Percentiles rank a stretch among this genome's conserved stretches.
These are phyloP conservation scores for Yamagishiella unicocca DNA, from an alignment of 139 green algal genomes.

Conservation along the genomic window DNA sequence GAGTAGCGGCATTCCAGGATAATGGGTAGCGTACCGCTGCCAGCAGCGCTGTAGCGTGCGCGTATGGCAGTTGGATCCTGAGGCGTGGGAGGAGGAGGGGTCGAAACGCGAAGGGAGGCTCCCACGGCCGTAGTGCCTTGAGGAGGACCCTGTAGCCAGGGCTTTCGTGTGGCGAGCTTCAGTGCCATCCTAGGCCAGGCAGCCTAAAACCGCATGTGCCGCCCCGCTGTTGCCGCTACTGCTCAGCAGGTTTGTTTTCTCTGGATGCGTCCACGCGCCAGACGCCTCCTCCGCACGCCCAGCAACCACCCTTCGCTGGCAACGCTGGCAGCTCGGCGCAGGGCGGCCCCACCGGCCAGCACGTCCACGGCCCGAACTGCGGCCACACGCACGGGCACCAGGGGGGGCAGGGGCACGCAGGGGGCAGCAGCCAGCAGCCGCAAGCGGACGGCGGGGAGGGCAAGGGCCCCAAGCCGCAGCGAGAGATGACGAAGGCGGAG, in stretches of 20 bases:
- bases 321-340: not conserved
- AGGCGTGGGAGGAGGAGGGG: too few species aligned
- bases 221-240: not conserved
- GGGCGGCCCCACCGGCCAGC: not conserved
- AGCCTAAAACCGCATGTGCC: too few species aligned
- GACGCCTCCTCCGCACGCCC: not conserved
- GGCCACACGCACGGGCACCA: not conserved
- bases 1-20: too few species aligned
- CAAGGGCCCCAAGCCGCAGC: conserved; percentile 47
- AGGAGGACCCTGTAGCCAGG: too few species aligned
- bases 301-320: not conserved
- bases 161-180: too few species aligned
- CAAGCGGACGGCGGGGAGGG: not conserved
- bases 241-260: conserved; percentile 34
- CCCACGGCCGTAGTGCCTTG: too few species aligned
- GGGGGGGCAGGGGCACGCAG: not conserved
- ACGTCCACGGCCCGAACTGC: not conserved
- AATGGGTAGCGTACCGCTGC: too few species aligned
- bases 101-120: too few species aligned
- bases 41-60: too few species aligned
- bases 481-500: conserved; percentile 85
- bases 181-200: too few species aligned
- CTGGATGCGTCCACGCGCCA: not conserved
- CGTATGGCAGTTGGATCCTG: too few species aligned
- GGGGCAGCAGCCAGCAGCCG: too few species aligned